Evolutionary conservation across 2,329 filamentous ascomycete species (phyloP).

Genomic region (Coniochaeta ligniaria): DNA sequence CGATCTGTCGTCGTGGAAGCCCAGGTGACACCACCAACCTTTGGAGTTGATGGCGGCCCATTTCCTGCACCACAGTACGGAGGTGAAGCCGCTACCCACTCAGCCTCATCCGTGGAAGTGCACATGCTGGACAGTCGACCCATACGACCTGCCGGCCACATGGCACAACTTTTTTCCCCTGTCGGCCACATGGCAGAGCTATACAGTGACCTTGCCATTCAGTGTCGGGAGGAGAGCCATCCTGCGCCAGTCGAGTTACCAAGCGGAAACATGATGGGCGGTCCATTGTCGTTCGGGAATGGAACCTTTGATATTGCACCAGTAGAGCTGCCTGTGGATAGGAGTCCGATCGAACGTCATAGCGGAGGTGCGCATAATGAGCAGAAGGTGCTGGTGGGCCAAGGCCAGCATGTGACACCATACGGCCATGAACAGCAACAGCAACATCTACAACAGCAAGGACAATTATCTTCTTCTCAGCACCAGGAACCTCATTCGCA

Average conservation of each 20-base stretch:
- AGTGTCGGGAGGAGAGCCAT: conserved; percentile 31
- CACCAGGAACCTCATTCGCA: neutral
- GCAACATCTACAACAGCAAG: neutral
- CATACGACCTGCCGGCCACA: conserved; percentile 23
- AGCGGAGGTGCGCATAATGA: neutral
- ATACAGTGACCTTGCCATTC: conserved; percentile 33
- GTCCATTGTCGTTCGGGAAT: neutral
- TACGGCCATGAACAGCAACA: neutral
- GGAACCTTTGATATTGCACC: conserved; percentile 11
- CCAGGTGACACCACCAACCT: neutral
- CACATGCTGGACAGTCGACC: conserved; percentile 27
- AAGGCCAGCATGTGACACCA: neutral
- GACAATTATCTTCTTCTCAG: neutral
- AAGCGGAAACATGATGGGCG: conserved; percentile 24
- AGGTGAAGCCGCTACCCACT: neutral
- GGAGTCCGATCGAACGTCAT: conserved; percentile 17
- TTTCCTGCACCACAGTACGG: neutral
- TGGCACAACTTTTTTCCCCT: conserved; percentile 39
- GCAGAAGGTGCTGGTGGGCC: neutral
- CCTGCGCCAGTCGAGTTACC: conserved; percentile 38
- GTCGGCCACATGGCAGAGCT: conserved; percentile 41
- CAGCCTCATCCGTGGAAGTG: conserved; percentile 9
- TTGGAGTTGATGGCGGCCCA: neutral
- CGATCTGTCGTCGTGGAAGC: neutral
- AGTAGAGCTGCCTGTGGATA: conserved; percentile 31